Evolutionary conservation across 2,329 filamentous ascomycete genomes (phyloP).

Genomic region (Macrophomina pseudophaseolina): DNA sequence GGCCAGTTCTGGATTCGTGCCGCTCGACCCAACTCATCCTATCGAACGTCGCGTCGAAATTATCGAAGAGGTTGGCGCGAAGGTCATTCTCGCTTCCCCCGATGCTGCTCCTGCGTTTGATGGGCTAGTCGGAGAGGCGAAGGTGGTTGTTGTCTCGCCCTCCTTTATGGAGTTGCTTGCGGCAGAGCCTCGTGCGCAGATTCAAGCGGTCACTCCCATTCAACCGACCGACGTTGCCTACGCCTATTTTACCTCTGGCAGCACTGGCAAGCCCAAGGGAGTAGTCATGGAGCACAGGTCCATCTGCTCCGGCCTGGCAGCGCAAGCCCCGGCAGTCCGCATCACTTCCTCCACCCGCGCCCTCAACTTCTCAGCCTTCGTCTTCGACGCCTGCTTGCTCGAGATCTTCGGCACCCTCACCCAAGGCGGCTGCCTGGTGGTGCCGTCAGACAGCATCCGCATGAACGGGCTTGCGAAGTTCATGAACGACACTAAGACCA

Average conservation of each 20-base stretch:
- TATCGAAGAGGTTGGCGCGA: constrained; percentile 38
- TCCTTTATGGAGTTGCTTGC: constrained; percentile 36
- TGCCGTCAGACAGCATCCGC: constrained; percentile 60
- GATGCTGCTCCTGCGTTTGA: constrained; percentile 10
- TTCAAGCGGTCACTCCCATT: constrained; percentile 37
- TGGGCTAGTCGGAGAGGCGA: constrained; percentile 31
- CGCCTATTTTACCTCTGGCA: constrained; percentile 35
- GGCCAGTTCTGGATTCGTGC: constrained; percentile 32
- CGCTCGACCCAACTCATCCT: constrained; percentile 35
- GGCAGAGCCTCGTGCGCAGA: constrained; percentile 50
- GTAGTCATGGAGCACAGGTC: constrained; percentile 40
- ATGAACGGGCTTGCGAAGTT: constrained; percentile 36
- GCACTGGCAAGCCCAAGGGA: constrained; percentile 35
- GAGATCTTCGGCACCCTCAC: constrained; percentile 61
- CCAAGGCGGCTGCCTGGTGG: constrained; percentile 57
- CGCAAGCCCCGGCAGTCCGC: not conserved
- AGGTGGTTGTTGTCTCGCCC: constrained; percentile 2
- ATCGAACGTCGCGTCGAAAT: not conserved
- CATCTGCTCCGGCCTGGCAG: constrained; percentile 38
- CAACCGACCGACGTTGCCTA: constrained; percentile 43
- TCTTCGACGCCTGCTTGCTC: constrained; percentile 61
- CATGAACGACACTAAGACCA: constrained; percentile 37
- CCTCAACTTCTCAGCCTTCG: constrained; percentile 52
- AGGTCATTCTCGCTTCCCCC: constrained; percentile 39
- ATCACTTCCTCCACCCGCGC: constrained; percentile 19